Conservation (phyloP, 1,139 yeast species). For the Kodamaea arcana region DNA sequence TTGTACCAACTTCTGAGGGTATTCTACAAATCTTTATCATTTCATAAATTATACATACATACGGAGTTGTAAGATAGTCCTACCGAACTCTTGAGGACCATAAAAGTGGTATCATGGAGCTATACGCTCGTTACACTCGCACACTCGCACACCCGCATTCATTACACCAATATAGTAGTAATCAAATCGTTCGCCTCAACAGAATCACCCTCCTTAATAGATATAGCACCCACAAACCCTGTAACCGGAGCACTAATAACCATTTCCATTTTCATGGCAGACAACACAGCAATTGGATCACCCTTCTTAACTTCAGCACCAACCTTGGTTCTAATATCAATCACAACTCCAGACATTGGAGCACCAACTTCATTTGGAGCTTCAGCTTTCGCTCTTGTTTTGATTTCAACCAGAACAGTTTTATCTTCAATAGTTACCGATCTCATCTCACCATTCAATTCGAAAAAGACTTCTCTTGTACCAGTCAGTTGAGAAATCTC, state of each 20-base stretch:
- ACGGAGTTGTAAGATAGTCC: too few relatives aligned
- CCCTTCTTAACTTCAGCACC: constrained; percentile 94
- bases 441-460: constrained; percentile 97
- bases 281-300: constrained; percentile 87
- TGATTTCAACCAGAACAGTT: constrained; percentile 76
- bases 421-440: constrained; percentile 90
- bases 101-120: too few relatives aligned
- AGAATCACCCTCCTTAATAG: constrained; percentile 85
- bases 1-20: too few relatives aligned
- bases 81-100: too few relatives aligned
- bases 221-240: constrained; percentile 75
- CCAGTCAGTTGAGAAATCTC: constrained; percentile 85
- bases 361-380: constrained; percentile 95
- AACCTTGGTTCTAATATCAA: constrained; percentile 85
- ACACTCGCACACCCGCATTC: too few relatives aligned
- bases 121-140: too few relatives aligned
- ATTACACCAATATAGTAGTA: constrained; percentile 26
- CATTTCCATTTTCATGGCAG: constrained; percentile 99
- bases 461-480: constrained; percentile 93
- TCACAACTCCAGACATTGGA: constrained; percentile 99
- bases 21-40: too few relatives aligned
- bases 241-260: constrained; percentile 88
- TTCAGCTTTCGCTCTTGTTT: constrained; percentile 88
- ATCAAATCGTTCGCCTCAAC: constrained; percentile 91
- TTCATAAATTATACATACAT: too few relatives aligned